Conservation (phyloP, 768 basidiomycete genomes). For the Basidioascus undulatus region DNA sequence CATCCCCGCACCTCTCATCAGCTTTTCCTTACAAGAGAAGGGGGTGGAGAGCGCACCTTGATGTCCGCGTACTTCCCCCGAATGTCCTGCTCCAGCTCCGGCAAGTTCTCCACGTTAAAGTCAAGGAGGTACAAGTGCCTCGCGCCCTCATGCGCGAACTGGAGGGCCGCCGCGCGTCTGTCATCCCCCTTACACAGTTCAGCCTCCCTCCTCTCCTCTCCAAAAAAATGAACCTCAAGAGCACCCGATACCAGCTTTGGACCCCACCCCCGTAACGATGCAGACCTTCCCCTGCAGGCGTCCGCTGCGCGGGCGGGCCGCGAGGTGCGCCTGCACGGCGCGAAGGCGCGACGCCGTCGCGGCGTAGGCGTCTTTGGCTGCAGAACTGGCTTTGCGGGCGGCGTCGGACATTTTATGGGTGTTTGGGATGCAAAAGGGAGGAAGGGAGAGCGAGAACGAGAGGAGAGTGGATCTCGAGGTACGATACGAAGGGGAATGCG, state of each 20-base stretch:
- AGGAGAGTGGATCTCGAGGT: too few relatives aligned
- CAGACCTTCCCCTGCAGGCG: constrained; percentile 56
- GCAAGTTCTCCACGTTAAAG: constrained; percentile 40
- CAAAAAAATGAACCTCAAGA: not conserved
- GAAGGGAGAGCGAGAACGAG: too few relatives aligned
- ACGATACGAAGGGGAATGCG: too few relatives aligned
- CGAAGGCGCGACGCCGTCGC: constrained; percentile 42
- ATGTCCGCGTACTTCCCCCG: constrained; percentile 45
- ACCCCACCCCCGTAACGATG: constrained; percentile 69
- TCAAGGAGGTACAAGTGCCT: constrained; percentile 54
- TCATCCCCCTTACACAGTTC: not conserved
- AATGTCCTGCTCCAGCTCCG: constrained; percentile 44
- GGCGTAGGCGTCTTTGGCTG: too few relatives aligned
- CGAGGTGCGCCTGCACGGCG: constrained; percentile 43
- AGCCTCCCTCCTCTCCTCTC: not conserved
- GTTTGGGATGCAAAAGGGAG: too few relatives aligned
- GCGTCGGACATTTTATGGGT: too few relatives aligned
- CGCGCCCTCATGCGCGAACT: constrained; percentile 63
- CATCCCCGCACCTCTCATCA: too few relatives aligned
- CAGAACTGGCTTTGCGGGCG: too few relatives aligned
- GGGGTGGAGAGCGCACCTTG: constrained; percentile 29
- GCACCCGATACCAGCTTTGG: constrained; percentile 70
- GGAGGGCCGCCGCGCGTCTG: constrained; percentile 20
- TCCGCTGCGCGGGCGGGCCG: constrained; percentile 26
- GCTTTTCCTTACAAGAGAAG: not conserved